Percentiles rank a stretch among this genome's conserved stretches.
These are phyloP conservation scores for Pleurotus citrinopileatus DNA, from an alignment of 768 basidiomycete species.

Conservation along the genomic window DNA sequence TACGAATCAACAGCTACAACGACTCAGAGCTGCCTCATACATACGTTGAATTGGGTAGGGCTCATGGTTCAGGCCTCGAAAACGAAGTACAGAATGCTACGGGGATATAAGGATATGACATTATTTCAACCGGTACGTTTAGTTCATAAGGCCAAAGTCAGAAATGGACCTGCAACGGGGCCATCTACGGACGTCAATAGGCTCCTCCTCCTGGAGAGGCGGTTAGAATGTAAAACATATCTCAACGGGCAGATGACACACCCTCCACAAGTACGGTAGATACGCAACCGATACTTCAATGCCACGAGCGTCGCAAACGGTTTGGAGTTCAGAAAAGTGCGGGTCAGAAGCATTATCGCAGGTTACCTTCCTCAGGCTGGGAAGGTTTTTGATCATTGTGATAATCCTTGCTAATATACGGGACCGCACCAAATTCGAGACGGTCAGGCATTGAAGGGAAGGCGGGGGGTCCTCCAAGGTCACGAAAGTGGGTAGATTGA, in stretches of 20 bases:
- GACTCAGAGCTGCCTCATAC: no score
- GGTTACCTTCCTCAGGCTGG: constrained; percentile 30
- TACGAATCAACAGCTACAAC: no score
- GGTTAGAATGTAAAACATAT: neutral
- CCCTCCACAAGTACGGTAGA: constrained; percentile 27
- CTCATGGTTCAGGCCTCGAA: no score
- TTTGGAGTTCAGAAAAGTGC: constrained; percentile 21
- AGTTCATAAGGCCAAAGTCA: constrained; percentile 31
- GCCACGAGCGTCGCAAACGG: constrained; percentile 25
- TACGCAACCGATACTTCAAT: constrained; percentile 24
- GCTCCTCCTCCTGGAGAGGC: constrained; percentile 30
- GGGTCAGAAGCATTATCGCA: constrained; percentile 25
- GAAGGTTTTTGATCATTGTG: constrained; percentile 25
- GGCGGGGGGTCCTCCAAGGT: constrained; percentile 28
- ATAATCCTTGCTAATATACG: constrained; percentile 25
- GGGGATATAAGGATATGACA: neutral
- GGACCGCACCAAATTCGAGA: constrained; percentile 25
- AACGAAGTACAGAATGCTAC: neutral
- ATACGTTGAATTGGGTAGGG: no score
- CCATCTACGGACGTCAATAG: constrained; percentile 25
- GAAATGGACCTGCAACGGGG: constrained; percentile 31
- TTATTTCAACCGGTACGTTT: neutral
- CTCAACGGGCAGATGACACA: constrained; percentile 19
- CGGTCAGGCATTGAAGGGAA: constrained; percentile 34
- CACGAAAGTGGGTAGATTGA: constrained; percentile 28